Evolutionary conservation across 2,329 filamentous ascomycete genomes (phyloP), one percentile per base, ranked within the genome.

Genomic region (Penicillium sp.): DNA sequence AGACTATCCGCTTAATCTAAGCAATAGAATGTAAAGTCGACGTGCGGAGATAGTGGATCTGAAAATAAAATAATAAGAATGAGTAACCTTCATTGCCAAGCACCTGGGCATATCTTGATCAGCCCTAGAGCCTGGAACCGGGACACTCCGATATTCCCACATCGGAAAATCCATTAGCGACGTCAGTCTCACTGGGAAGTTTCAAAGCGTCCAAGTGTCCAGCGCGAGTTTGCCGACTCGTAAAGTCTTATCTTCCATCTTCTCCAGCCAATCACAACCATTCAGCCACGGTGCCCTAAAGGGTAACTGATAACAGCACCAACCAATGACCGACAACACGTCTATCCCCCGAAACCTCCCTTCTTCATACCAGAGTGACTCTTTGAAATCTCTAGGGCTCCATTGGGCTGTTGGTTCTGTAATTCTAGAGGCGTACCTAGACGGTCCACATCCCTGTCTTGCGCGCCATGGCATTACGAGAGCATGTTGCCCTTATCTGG

Each of bases 401-500:
- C n/a, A 23, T 32, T 31, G n/a, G 13, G 32, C 23, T 29, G 23
- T 16, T 35, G 16, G 6, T 38, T n/a, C 18, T 18, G n/a, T 18
- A 25, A 15, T 23, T 23, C 10, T 13, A 34, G 27, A 35, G 39
- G 39, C 52, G 18, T 47, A 39, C 44, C 32, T 10, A 23, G 12
- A 16, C 8, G n/a, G 31, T 16, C 16, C 18, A 21, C 8, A 50
- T 27, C 48, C 48, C 48, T 44, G 31, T 21, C 15, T 27, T 18
- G 29, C 32, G 29, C 21, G 38, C 29, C 47, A 49, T 48, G 46
- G 50, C 46, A 59, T 62, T 60, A 63, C 59, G 56, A 64, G 56
- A 60, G 23, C 40, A 49, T 41, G 41, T 32, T 25, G 47, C 25
- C 34, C 62, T 60, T 64, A 65, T 65, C 62, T 61, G 25, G 15